Evolutionary conservation across 73 alveolate species (phyloP).

Genomic region (Effrenium voratum): DNA sequence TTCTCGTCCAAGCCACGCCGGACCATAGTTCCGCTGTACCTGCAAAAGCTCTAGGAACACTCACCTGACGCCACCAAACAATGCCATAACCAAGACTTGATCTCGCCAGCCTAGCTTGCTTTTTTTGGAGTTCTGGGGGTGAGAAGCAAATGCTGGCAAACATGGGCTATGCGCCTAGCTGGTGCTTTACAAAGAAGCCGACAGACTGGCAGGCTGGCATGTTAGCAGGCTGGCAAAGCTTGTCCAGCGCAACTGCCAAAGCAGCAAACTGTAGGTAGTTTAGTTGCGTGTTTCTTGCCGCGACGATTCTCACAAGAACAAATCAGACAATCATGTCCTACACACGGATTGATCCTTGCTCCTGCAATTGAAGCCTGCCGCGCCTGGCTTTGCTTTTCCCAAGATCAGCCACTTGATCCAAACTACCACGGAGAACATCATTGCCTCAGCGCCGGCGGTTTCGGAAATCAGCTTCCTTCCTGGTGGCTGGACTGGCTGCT

Average conservation of each 20-base stretch:
- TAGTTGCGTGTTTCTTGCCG: too few relatives aligned
- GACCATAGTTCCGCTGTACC: conserved; percentile 69
- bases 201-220: too few relatives aligned
- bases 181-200: too few relatives aligned
- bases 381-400: conserved; percentile 74
- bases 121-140: neutral
- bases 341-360: too few relatives aligned
- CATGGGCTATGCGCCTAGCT: too few relatives aligned
- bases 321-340: too few relatives aligned
- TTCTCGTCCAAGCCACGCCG: neutral
- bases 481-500: neutral
- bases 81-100: neutral
- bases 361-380: too few relatives aligned
- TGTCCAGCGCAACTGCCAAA: too few relatives aligned
- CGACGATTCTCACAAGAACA: too few relatives aligned
- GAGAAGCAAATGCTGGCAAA: neutral
- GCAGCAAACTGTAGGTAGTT: too few relatives aligned
- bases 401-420: conserved; percentile 72
- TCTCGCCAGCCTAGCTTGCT: neutral
- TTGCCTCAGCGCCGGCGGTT: conserved; percentile 37
- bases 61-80: neutral
- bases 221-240: too few relatives aligned
- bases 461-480: neutral
- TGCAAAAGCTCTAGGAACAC: neutral
- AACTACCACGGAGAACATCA: conserved; percentile 65